Evolutionary conservation across 176 grass and related monocot species (phyloP).

Genomic region (Metroxylon sagu): DNA sequence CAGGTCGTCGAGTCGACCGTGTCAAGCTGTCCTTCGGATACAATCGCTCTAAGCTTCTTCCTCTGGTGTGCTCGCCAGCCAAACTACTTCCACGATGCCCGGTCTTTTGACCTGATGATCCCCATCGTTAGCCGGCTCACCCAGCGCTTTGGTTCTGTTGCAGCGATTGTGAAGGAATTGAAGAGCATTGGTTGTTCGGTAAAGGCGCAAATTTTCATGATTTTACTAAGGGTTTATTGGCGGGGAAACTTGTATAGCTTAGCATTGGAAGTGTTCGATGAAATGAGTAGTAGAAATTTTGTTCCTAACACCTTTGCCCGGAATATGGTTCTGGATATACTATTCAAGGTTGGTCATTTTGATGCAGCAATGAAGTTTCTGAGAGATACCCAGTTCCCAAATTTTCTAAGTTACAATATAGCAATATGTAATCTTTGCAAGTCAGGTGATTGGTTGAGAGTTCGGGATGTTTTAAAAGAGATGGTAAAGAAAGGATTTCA

Average conservation of each 20-base stretch:
- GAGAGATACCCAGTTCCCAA: conserved; percentile 29
- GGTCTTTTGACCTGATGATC: conserved; percentile 56
- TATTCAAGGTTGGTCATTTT: conserved; percentile 40
- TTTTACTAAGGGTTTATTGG: conserved; percentile 72
- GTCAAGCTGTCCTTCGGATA: conserved; percentile 55
- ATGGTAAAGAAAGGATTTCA: conserved; percentile 54
- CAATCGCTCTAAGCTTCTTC: conserved; percentile 61
- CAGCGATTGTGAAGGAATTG: conserved; percentile 41
- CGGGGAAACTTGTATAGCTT: conserved; percentile 44
- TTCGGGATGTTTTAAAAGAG: conserved; percentile 24
- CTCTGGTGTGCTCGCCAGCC: conserved; percentile 72
- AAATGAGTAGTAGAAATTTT: conserved; percentile 59
- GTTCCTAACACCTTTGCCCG: conserved; percentile 53
- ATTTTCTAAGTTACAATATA: conserved; percentile 76
- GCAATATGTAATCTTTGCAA: conserved; percentile 56
- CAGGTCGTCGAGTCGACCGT: conserved; percentile 37
- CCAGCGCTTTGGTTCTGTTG: conserved; percentile 34
- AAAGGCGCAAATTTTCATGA: conserved; percentile 61
- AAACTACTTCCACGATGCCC: conserved; percentile 59
- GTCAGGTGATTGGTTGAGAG: conserved; percentile 35
- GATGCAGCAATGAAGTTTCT: conserved; percentile 27
- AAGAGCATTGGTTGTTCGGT: conserved; percentile 40
- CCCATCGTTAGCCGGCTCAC: conserved; percentile 55
- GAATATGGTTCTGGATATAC: conserved; percentile 68
- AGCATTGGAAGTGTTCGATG: conserved; percentile 58